These are phyloP conservation scores for Leccinum subrobustum DNA, from an alignment of 1,284 basidiomycete species.

Conservation along the genomic window DNA sequence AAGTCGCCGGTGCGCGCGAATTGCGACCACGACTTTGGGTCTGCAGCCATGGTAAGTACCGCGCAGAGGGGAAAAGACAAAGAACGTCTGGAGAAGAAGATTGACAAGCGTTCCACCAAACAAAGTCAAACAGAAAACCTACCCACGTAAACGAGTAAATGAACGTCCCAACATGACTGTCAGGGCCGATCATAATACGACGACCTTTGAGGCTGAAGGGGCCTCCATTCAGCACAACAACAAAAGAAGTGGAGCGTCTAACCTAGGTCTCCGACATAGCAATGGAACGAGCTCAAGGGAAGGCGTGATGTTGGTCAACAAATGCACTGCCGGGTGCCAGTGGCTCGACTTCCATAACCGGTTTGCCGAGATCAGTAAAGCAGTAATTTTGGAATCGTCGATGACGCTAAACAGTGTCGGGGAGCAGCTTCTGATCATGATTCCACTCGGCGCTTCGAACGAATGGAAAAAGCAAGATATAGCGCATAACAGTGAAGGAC, in stretches of 20 bases:
- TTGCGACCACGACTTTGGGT: too few relatives aligned
- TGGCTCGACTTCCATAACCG: conserved; percentile 32
- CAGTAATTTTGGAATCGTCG: conserved; percentile 32
- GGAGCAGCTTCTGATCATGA: conserved; percentile 55
- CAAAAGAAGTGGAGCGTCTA: neutral
- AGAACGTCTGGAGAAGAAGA: too few relatives aligned
- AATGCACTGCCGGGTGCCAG: conserved; percentile 14
- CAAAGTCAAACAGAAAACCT: too few relatives aligned
- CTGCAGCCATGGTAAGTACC: too few relatives aligned
- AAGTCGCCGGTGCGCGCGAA: too few relatives aligned
- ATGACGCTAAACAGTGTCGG: conserved; percentile 36
- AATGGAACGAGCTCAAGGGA: conserved; percentile 73
- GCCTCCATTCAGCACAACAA: neutral
- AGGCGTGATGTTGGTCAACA: conserved; percentile 50
- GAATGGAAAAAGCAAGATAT: conserved; percentile 42
- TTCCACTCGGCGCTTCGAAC: conserved; percentile 73
- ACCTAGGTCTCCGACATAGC: conserved; percentile 40
- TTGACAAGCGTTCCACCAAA: too few relatives aligned
- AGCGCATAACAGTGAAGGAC: conserved; percentile 66
- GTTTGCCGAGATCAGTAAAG: conserved; percentile 41
- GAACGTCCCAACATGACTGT: conserved; percentile 72
- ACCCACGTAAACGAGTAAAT: conserved; percentile 67
- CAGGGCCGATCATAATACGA: conserved; percentile 72
- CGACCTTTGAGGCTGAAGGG: conserved; percentile 58
- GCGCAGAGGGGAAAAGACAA: too few relatives aligned